Evolutionary conservation across 306 rosid species (phyloP), one percentile per base, ranked within the genome.

Genomic region (Prunus fruticosa): DNA sequence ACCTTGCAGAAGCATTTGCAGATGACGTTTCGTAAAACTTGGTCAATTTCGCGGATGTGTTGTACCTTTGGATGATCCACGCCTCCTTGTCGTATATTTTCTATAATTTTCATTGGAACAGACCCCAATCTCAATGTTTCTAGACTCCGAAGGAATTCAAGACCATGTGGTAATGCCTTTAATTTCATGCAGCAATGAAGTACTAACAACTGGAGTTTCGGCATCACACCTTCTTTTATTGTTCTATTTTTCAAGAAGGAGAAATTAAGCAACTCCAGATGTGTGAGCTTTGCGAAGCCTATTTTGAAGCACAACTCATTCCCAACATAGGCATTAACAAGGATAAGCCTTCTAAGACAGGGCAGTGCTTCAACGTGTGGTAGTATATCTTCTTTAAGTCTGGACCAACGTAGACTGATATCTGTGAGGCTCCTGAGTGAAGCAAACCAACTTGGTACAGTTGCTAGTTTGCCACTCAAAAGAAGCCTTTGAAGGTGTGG

Each of bases 221-320:
- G 71, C 76, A 78, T 78, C 52, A 62, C 76, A 8, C 71, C 53
- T 4, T 22, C 30, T 15, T 18, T 41, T 25, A 60, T 77, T 3
- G 25, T 49, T 77, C 69, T 69, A 5, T 12, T 0, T 4, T 32
- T 6, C 71, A 77, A 49, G 5, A 47, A 47, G 22, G 79, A 66
- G 22, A 52, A 75, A 9, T 34, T 65, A 2, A 1, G 11, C 22
- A 75, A 52, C 38, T 3, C 6, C 34, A 76, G 53, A 6, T 22
- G 2, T n/a, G 65, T 52, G 13, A 76, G 79, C 54, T 38, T 76
- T 14, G 15, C 1, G 32, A 75, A 75, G 14, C 78, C 78, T 32
- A 11, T 4, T 0, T 13, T 7, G 13, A 75, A 64, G 34, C 38
- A 50, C 28, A 75, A 12, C 43, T 63, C 38, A 11, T 63, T 22